A percentile compares a stretch with the other conserved stretches of the same genome.
Conservation (phyloP, 2,329 filamentous ascomycete genomes). For the Westerdykella sp. region DNA sequence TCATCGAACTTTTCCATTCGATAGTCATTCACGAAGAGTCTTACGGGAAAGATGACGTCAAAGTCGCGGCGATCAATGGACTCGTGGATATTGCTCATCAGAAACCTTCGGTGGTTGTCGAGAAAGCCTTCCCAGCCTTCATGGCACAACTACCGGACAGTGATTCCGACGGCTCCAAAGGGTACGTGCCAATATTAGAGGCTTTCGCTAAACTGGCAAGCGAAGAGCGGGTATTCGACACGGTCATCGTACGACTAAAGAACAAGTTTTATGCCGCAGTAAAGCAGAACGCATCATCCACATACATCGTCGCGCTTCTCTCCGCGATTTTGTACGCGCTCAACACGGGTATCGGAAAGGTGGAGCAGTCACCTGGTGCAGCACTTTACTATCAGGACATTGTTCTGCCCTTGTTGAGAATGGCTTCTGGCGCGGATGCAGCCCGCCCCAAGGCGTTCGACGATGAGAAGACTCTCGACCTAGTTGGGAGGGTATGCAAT, state of each 20-base stretch:
- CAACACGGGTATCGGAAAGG: slow-evolving; percentile 48
- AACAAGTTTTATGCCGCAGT: slow-evolving; percentile 56
- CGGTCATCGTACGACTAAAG: slow-evolving; percentile 55
- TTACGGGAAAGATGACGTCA: slow-evolving; percentile 51
- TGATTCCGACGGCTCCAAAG: slow-evolving; percentile 41
- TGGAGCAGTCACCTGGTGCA: slow-evolving; percentile 38
- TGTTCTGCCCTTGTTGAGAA: slow-evolving; percentile 38
- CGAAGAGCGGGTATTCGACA: slow-evolving; percentile 58
- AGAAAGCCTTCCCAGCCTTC: slow-evolving; percentile 61
- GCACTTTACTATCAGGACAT: slow-evolving; percentile 44
- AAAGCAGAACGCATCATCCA: slow-evolving; percentile 45
- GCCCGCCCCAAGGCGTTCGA: slow-evolving; percentile 30
- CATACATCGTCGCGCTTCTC: slow-evolving; percentile 55
- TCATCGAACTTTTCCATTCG: slow-evolving; percentile 56
- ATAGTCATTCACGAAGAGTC: slow-evolving; percentile 56
- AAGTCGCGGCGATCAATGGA: slow-evolving; percentile 52
- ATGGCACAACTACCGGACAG: slow-evolving; percentile 57
- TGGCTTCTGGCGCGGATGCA: slow-evolving; percentile 29
- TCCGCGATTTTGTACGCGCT: slow-evolving; percentile 58
- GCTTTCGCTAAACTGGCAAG: slow-evolving; percentile 58
- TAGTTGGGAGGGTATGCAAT: slow-evolving; percentile 56
- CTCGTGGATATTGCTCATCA: slow-evolving; percentile 57
- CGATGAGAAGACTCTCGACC: slow-evolving; percentile 51
- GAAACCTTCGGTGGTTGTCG: slow-evolving; percentile 56
- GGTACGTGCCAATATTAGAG: slow-evolving; percentile 54